Percentiles rank a stretch among this genome's conserved stretches.
Evolutionary conservation across 2,329 filamentous ascomycete species (phyloP).

Genomic region (Emergomyces pasteurianus): DNA sequence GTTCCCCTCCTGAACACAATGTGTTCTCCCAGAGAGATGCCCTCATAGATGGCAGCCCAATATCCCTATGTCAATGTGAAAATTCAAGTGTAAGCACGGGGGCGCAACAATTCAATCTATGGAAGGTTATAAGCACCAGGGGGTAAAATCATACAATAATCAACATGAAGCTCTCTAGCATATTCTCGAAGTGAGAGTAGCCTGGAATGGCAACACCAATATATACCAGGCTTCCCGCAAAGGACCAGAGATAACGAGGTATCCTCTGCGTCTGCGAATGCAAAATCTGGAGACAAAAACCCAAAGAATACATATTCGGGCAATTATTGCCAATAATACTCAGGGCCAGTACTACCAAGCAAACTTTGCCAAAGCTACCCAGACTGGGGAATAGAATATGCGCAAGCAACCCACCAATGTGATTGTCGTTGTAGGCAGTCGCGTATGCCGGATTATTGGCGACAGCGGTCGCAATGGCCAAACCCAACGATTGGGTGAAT

Average conservation of each 20-base stretch:
- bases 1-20: constrained; percentile 55
- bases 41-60: constrained; percentile 64
- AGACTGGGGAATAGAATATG: constrained; percentile 49
- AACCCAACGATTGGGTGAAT: constrained; percentile 62
- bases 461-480: constrained; percentile 56
- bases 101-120: background rate
- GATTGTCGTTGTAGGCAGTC: constrained; percentile 43
- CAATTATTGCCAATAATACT: constrained; percentile 60
- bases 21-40: constrained; percentile 54
- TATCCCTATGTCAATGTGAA: constrained; percentile 33
- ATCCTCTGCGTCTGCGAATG: constrained; percentile 46
- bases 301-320: constrained; percentile 60
- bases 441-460: constrained; percentile 46
- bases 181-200: constrained; percentile 51
- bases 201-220: constrained; percentile 59
- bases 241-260: constrained; percentile 57
- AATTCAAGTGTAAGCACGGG: background rate
- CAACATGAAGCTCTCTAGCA: constrained; percentile 60
- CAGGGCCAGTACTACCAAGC: constrained; percentile 53
- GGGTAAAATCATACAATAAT: constrained; percentile 33
- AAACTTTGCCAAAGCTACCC: constrained; percentile 61
- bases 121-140: too few species aligned
- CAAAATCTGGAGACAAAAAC: constrained; percentile 55
- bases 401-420: constrained; percentile 55
- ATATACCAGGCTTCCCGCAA: constrained; percentile 50